phyloP scores from a whole-genome alignment of 257 asterid genomes.

The Solanum bulbocastanum region DNA sequence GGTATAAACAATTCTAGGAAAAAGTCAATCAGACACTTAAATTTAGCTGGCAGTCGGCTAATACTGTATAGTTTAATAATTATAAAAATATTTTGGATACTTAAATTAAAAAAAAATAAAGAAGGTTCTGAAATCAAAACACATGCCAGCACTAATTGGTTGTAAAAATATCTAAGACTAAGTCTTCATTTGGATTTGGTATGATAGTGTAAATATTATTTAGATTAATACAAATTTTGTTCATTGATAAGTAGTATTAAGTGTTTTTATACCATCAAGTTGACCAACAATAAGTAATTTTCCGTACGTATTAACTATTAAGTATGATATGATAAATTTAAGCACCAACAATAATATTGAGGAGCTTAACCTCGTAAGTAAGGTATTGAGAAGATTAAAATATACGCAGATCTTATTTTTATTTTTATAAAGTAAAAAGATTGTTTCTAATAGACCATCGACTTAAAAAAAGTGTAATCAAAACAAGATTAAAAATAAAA shows the following conservation, averaged over 20 bases:
- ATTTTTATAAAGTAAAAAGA: no score
- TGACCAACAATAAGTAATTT: background rate
- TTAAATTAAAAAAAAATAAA: background rate
- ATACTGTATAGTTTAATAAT: background rate
- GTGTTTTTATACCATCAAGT: background rate
- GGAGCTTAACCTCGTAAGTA: no score
- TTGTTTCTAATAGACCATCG: accelerated
- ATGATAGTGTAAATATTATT: background rate
- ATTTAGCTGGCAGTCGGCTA: background rate
- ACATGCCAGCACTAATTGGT: background rate
- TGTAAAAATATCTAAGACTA: background rate
- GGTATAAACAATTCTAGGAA: background rate
- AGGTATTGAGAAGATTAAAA: accelerated
- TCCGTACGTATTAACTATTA: background rate
- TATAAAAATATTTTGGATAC: background rate
- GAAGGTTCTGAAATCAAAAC: background rate
- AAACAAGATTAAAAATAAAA: no score
- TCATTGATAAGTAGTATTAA: background rate
- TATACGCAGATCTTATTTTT: background rate
- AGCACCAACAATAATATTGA: background rate
- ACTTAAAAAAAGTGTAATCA: no score
- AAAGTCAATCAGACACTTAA: background rate
- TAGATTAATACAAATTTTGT: background rate
- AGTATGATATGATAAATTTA: background rate
- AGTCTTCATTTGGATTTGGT: background rate